Base-by-base conservation (phyloP, 108 stramenopile genomes). In the Fistulifera pelliculosa region DNA sequence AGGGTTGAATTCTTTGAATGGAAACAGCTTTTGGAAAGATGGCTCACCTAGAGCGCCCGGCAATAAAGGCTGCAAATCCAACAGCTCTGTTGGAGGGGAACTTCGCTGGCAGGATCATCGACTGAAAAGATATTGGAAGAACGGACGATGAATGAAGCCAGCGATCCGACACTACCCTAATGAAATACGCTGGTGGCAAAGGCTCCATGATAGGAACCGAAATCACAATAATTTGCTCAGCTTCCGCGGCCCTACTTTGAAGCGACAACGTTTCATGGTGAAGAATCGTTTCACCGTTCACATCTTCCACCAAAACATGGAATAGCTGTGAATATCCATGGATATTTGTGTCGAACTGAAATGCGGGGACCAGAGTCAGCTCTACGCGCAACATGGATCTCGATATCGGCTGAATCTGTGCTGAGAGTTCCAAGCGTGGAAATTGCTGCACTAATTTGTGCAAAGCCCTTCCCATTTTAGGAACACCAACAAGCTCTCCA, bases 391-490 rank as follows among this genome's bases (percentile, higher is more conserved):
- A 81, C 53, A 95, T 83, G 1, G 94, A 95, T 52, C 99, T 65
- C 24, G 96, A 96, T 58, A 99, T 90, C 0, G 99, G 99, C 62
- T 97, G 96, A 41, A 98, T 93, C 48, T 87, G 88, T 6, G 94
- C 96, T 12, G 85, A 74, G 12, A 99, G 65, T 45, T 98, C 94
- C 18, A 99, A 65, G 12, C 79, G 71, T 0, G 99, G 99, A 64
- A 98, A 96, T 70, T 95, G 90, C 69, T 96, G 92, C 10, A 99
- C 97, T 42, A 98, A 81, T 45, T 90, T 94, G 74, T 98, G 94
- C 22, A 99, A 69, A 0, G 85, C 85, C 31, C 93, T 81, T 21
- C 99, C 99, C 95, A 98, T 94, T 68, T 96, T 95, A 0, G 97
- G 96, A 18, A 95, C 85, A 43, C 94, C 96, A 6, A 98, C 94